Base-by-base conservation (phyloP, 2,329 filamentous ascomycete species). In the Nemania diffusa region DNA sequence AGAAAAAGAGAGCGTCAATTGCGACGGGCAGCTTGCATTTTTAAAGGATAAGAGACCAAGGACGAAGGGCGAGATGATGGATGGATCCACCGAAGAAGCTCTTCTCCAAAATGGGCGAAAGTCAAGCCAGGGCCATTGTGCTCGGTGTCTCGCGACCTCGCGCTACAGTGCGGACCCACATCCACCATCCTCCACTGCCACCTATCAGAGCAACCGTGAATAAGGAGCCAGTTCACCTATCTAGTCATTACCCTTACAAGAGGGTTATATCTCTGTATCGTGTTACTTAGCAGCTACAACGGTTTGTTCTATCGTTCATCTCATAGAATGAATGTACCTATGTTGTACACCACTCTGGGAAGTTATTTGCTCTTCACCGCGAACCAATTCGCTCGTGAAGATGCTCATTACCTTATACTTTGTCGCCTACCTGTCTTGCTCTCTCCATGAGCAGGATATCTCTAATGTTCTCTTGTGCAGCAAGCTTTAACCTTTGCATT, bases 11-110 rank as follows among this genome's bases (percentile, higher is more conserved):
- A 71, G 32, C 64, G 71, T 69, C 71, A 64, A 68, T 73, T 72
- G 73, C 73, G 75, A 73, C 74, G 74, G 74, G 73, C 73, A 72
- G 72, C 71, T 71, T 67, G 72, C 64, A 66, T 64, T 68, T 71
- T 71, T 70, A 71, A 71, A 72, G 66, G 64, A 68, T 52, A 62
- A 63, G 67, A 63, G 64, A 48, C 67, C 52, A 58, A 67, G 59
- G 64, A 67, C 62, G 64, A 60, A 64, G 32, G 55, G 65, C 58
- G 58, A 68, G 58, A 61, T 63, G 66, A 67, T 70, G 62, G 70
- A 69, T 67, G 69, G 70, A 62, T 67, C 70, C 70, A 63, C 70
- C 64, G 59, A 66, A 67, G 64, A 69, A 70, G 70, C 70, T 70
- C 67, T 70, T 67, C 70, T 70, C 68, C 70, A 65, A 67, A 69